Percentiles rank a stretch among this genome's conserved stretches.
Evolutionary conservation across 176 grass and related monocot genomes (phyloP).

Genomic region (Avena insularis): DNA sequence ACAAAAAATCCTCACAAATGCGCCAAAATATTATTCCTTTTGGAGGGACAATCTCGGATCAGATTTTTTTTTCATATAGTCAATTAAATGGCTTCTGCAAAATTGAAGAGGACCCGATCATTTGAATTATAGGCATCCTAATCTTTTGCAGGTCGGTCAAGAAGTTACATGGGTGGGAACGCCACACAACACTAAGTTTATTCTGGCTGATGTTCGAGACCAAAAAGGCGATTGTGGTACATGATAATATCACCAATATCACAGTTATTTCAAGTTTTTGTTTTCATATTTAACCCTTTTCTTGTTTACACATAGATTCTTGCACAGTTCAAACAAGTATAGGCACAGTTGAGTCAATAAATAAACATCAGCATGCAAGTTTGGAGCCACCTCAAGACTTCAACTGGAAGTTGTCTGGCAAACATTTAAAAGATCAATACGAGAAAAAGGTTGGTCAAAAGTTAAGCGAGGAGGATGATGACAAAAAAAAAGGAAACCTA

Average conservation of each 20-base stretch:
- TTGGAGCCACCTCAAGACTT: neutral
- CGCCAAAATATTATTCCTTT: too few relatives aligned
- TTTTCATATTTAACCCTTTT: neutral
- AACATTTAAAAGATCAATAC: neutral
- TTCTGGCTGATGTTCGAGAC: neutral
- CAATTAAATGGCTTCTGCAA: neutral
- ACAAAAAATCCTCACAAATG: too few relatives aligned
- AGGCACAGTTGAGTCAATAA: neutral
- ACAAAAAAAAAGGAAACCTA: neutral
- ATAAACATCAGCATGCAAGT: neutral
- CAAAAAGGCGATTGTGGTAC: neutral
- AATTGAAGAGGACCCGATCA: too few relatives aligned
- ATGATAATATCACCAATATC: neutral
- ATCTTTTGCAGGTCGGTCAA: neutral
- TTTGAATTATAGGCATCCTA: neutral
- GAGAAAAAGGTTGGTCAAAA: neutral
- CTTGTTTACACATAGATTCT: neutral
- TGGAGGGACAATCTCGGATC: too few relatives aligned
- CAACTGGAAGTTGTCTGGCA: neutral
- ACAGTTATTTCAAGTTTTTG: neutral
- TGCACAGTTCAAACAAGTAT: conserved; percentile 3
- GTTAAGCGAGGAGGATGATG: neutral
- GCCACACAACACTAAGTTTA: conserved; percentile 1
- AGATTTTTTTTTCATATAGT: neutral
- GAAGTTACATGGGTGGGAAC: conserved; percentile 1